These are phyloP conservation scores for Eutrema yunnanense DNA, from an alignment of 345 rosid genomes.

Conservation along the genomic window DNA sequence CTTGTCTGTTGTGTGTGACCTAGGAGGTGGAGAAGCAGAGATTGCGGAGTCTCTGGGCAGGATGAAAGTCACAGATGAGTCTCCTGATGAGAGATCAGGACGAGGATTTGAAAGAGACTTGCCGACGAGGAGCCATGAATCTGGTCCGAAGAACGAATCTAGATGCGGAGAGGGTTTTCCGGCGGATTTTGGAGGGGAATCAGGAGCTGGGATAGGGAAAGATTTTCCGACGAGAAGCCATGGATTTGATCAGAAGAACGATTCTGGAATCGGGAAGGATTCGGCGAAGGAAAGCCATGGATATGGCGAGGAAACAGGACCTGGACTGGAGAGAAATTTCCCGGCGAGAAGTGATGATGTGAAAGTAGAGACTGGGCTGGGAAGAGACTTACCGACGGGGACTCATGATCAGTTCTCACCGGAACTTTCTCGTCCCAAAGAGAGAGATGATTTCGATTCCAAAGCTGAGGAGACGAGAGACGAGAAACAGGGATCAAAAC, in stretches of 20 bases:
- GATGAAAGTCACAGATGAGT: conserved; percentile 31
- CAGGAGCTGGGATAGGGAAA: neutral
- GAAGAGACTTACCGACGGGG: conserved; percentile 15
- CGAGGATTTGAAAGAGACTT: neutral
- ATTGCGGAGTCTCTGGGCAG: conserved; percentile 33
- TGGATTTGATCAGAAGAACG: neutral
- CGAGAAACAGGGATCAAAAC: neutral
- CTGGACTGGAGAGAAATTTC: neutral
- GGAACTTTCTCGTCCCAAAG: conserved; percentile 23
- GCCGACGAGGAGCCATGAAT: conserved; percentile 4
- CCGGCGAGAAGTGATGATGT: conserved; percentile 2
- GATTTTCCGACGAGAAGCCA: neutral
- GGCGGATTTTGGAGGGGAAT: neutral
- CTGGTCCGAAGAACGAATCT: neutral
- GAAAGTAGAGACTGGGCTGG: neutral
- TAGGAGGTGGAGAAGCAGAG: conserved; percentile 34
- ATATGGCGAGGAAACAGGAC: neutral
- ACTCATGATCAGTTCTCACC: conserved; percentile 58
- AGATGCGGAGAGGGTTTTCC: neutral
- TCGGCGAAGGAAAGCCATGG: neutral
- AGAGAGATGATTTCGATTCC: neutral
- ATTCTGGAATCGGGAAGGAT: neutral
- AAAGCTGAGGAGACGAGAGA: neutral
- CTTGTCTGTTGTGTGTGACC: neutral
- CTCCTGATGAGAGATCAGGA: conserved; percentile 3